A percentile compares a stretch with the other conserved stretches of the same genome.
Conservation (phyloP, 1,284 basidiomycete genomes). For the Melampsora abietis-canadensis region DNA sequence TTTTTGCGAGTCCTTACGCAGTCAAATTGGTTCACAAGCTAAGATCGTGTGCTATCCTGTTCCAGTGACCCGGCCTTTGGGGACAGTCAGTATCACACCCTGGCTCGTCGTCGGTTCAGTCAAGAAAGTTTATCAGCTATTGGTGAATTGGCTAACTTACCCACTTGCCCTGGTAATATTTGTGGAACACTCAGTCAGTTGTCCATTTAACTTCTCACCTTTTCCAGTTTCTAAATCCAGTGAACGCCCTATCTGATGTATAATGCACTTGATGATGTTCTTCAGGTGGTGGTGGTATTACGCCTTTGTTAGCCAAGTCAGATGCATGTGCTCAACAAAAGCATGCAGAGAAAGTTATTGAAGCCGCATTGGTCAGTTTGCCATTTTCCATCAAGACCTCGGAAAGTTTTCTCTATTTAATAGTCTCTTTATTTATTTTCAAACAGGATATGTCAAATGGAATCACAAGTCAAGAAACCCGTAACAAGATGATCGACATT, state of each 20-base stretch:
- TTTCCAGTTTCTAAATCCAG: not conserved
- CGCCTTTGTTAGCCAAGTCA: constrained; percentile 17
- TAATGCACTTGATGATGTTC: not conserved
- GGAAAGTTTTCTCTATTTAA: not conserved
- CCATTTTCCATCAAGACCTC: not conserved
- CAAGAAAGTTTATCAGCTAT: constrained; percentile 1
- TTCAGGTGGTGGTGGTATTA: constrained; percentile 32
- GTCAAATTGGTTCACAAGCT: too few species aligned
- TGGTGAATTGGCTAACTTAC: not conserved
- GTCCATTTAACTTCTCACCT: too few species aligned
- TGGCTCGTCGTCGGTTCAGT: constrained; percentile 11
- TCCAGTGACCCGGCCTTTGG: not conserved
- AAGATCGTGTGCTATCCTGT: not conserved
- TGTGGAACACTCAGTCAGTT: constrained; percentile 25
- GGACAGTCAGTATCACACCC: not conserved
- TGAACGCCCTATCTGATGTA: too few species aligned
- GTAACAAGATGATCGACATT: constrained; percentile 19
- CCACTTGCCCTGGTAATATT: constrained; percentile 22
- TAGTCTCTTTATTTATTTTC: not conserved
- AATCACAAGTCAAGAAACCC: not conserved
- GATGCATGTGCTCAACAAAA: constrained; percentile 31
- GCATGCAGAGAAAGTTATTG: constrained; percentile 32
- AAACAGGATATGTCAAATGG: constrained; percentile 13
- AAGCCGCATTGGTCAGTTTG: constrained; percentile 27
- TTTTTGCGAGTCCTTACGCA: too few species aligned